phyloP scores from a whole-genome alignment of 73 alveolate species.

The Stentor roeselii region DNA sequence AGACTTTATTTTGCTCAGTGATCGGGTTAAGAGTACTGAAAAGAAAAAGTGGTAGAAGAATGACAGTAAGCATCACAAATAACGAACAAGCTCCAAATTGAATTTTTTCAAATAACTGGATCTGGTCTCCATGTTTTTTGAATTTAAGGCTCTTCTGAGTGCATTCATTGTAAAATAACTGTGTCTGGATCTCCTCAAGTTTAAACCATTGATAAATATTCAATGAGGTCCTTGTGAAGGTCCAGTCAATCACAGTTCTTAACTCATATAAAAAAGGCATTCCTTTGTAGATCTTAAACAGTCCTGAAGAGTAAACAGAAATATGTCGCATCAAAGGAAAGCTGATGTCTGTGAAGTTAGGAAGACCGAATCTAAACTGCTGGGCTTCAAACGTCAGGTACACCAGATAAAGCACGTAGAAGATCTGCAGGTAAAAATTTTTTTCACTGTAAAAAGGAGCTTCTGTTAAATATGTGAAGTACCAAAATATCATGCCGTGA shows the following conservation, averaged over 20 bases:
- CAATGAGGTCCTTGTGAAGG: constrained; percentile 90
- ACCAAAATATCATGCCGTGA: constrained; percentile 45
- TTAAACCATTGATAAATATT: constrained; percentile 93
- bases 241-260: constrained; percentile 92
- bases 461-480: constrained; percentile 39
- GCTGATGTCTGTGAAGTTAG: constrained; percentile 52
- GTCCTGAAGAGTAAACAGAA: constrained; percentile 40
- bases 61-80: constrained; percentile 53
- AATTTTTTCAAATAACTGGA: constrained; percentile 55
- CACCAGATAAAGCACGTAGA: constrained; percentile 65
- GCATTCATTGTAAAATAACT: constrained; percentile 70
- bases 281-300: constrained; percentile 71
- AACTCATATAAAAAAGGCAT: constrained; percentile 93
- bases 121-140: constrained; percentile 38
- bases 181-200: constrained; percentile 84
- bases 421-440: constrained; percentile 54
- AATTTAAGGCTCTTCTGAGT: constrained; percentile 39
- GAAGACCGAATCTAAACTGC: constrained; percentile 78
- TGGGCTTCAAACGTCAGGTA: constrained; percentile 67
- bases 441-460: constrained; percentile 25
- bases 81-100: constrained; percentile 67
- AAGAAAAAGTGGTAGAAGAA: constrained; percentile 83
- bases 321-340: constrained; percentile 48
- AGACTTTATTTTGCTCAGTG: constrained; percentile 81
- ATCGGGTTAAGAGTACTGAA: constrained; percentile 90